Evolutionary conservation across 2,329 filamentous ascomycete species (phyloP).

Genomic region (Pseudophaeomoniella oleicola): DNA sequence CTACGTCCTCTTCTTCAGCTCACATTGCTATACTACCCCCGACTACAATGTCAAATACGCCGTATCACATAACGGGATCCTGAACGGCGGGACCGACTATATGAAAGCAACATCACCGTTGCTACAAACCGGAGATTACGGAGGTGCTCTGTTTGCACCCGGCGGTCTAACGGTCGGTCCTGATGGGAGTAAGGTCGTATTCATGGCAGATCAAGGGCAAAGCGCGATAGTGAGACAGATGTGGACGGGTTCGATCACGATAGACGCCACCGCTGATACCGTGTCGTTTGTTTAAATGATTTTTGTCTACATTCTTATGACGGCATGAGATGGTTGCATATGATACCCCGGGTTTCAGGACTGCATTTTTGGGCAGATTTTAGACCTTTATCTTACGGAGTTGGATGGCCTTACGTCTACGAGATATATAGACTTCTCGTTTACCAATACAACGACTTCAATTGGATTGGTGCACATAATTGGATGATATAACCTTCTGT

Average conservation of each 20-base stretch:
- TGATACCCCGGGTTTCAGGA: no score
- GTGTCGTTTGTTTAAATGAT: no score
- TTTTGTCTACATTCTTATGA: no score
- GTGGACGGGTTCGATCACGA: neutral
- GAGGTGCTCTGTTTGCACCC: neutral
- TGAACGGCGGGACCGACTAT: neutral
- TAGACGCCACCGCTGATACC: neutral
- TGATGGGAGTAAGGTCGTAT: neutral
- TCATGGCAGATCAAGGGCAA: neutral
- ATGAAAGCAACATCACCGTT: neutral
- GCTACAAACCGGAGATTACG: neutral
- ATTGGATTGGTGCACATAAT: no score
- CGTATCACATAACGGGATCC: conserved; percentile 19
- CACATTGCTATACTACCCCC: conserved; percentile 40
- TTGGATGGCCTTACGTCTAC: no score
- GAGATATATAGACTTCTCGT: no score
- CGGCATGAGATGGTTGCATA: no score
- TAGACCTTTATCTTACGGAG: no score
- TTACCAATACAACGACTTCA: no score
- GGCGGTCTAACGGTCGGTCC: neutral
- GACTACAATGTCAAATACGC: conserved; percentile 48
- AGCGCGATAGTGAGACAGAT: neutral
- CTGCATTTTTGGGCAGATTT: no score
- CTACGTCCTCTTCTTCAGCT: conserved; percentile 50
- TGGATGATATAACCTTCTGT: no score